Evolutionary conservation across 345 rosid species (phyloP).

Genomic region (Populus euphratica): DNA sequence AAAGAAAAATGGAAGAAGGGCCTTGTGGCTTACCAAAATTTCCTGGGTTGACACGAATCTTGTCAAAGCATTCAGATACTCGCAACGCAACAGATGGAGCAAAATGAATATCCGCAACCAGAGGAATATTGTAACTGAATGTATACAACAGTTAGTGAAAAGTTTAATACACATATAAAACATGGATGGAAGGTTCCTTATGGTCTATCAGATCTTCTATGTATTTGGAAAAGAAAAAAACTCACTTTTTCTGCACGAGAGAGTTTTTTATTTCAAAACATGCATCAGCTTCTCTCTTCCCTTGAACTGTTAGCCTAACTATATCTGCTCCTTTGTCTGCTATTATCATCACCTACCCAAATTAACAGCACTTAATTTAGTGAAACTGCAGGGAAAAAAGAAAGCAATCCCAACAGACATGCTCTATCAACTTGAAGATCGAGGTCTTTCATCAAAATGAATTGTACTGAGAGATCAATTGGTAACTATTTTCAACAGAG

Average conservation of each 20-base stretch:
- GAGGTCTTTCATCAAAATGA: background rate
- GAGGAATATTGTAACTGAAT: conserved; percentile 86
- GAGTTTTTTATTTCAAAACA: conserved; percentile 89
- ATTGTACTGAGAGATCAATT: background rate
- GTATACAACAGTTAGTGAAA: conserved; percentile 22
- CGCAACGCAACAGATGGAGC: conserved; percentile 89
- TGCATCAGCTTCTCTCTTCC: conserved; percentile 97
- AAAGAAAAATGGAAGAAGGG: conserved; percentile 14
- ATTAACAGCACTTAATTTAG: conserved; percentile 7
- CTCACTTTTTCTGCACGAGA: conserved; percentile 85
- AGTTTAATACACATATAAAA: conserved; percentile 1
- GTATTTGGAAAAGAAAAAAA: background rate
- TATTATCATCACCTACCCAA: conserved; percentile 80
- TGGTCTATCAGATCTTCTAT: background rate
- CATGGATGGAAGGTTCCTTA: background rate
- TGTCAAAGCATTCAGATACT: conserved; percentile 95
- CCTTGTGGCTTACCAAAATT: conserved; percentile 60
- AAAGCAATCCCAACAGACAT: background rate
- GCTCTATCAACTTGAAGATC: background rate
- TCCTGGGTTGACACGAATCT: conserved; percentile 98
- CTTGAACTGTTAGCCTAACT: conserved; percentile 97
- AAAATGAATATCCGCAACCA: conserved; percentile 98
- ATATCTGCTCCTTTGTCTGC: conserved; percentile 90
- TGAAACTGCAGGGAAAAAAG: background rate
- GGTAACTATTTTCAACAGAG: background rate